Evolutionary conservation across 495 filamentous ascomycete species (phyloP).

Genomic region (Cercophora samala): DNA sequence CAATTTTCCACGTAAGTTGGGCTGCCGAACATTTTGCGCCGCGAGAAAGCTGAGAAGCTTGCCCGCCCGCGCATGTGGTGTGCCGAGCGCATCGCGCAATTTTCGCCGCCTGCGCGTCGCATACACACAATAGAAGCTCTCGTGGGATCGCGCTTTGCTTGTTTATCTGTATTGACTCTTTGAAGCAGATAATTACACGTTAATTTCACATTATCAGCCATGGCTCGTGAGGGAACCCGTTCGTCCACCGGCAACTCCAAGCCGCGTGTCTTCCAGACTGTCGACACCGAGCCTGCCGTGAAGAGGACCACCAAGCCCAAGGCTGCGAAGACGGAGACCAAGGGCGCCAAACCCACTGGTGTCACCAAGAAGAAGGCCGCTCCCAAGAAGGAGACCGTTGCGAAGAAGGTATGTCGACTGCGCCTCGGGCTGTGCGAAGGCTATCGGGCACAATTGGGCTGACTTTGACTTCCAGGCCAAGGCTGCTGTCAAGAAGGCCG

Average conservation of each 20-base stretch:
- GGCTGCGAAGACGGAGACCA: conserved; percentile 38
- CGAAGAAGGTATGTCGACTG: conserved; percentile 43
- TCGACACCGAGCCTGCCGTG: conserved; percentile 50
- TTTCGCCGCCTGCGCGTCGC: neutral
- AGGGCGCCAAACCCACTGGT: conserved; percentile 50
- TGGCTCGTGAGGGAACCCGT: conserved; percentile 56
- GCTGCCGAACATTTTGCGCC: neutral
- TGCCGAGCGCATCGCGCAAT: conserved; percentile 2
- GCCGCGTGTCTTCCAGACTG: conserved; percentile 50
- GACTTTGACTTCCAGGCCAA: conserved; percentile 38
- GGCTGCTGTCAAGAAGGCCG: conserved; percentile 46
- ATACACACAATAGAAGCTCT: neutral
- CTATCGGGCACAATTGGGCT: neutral
- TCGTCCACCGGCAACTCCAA: conserved; percentile 54
- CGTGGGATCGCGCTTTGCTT: neutral
- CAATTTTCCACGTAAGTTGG: neutral
- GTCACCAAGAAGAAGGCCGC: conserved; percentile 55
- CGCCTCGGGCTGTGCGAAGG: neutral
- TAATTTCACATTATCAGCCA: conserved; percentile 28
- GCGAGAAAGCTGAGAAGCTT: neutral
- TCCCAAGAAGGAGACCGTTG: conserved; percentile 47
- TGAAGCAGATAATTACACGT: conserved; percentile 5
- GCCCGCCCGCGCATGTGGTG: neutral
- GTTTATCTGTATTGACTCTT: neutral
- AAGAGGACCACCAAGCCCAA: conserved; percentile 45